A percentile compares a stretch with the other conserved stretches of the same genome.
Evolutionary conservation across 2,329 filamentous ascomycete genomes (phyloP).

Genomic region (Pseudonectria foliicola): DNA sequence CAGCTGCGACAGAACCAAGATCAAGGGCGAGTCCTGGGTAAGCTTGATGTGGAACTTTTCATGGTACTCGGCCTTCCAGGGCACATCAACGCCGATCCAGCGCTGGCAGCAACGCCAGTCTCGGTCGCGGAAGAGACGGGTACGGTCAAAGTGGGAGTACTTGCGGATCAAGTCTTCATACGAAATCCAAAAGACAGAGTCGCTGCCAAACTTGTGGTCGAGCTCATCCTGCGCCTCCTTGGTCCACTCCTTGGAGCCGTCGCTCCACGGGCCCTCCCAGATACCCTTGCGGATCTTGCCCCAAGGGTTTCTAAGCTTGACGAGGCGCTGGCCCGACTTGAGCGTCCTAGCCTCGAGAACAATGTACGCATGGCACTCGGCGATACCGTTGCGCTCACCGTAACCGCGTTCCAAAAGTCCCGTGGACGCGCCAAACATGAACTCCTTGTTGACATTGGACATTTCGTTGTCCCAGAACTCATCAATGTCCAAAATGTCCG

Average conservation of each 20-base stretch:
- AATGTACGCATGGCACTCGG: constrained; percentile 52
- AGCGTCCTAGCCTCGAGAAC: constrained; percentile 51
- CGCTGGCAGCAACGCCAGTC: constrained; percentile 52
- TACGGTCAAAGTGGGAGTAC: constrained; percentile 55
- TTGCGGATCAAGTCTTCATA: constrained; percentile 57
- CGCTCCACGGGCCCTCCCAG: constrained; percentile 54
- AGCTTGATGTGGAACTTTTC: constrained; percentile 54
- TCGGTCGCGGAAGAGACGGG: constrained; percentile 50
- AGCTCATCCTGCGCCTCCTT: constrained; percentile 50
- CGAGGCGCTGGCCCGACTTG: constrained; percentile 45
- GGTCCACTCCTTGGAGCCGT: constrained; percentile 57
- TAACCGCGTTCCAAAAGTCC: constrained; percentile 58
- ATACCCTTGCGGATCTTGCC: constrained; percentile 49
- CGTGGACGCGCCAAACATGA: constrained; percentile 65
- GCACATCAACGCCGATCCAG: constrained; percentile 56
- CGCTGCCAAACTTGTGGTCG: constrained; percentile 51
- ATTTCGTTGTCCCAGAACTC: constrained; percentile 80
- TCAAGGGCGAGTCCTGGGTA: constrained; percentile 48
- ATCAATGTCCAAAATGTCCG: constrained; percentile 70
- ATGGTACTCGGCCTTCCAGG: constrained; percentile 55
- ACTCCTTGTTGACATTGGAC: constrained; percentile 71
- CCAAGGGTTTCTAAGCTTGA: constrained; percentile 56
- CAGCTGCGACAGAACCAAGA: constrained; percentile 55
- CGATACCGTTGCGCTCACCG: constrained; percentile 51
- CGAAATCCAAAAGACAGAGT: constrained; percentile 58